Evolutionary conservation across 495 filamentous ascomycete genomes (phyloP), one percentile per base, ranked within the genome.

Genomic region (Penicillium chermesinum): DNA sequence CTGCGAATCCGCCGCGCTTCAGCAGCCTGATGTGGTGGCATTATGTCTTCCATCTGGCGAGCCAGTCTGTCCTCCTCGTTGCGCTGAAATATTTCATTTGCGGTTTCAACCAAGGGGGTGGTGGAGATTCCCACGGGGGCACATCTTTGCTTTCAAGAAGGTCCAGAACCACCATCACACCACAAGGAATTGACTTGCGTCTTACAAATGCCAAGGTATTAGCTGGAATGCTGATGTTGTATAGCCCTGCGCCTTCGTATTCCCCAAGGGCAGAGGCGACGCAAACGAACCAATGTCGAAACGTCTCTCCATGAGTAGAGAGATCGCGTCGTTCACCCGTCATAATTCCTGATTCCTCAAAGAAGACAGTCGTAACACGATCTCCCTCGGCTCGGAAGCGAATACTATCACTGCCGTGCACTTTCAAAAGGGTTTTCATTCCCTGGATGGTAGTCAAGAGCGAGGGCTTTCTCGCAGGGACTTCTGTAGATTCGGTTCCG

Each of bases 131-230:
- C 45, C 45, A 47, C 9, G 45, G 34, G 10, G 45, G 45, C 6
- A 47, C 45, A 7, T 47, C 39, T 0, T 47, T 36, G 30, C 39
- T 36, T 14, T 18, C 30, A n/a, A 47, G n/a, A 27, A 38, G 34
- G 19, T 22, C 45, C 13, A 47, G 45, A 14, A 47, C 35, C 7
- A 47, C 45, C 45, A 47, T 47, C 14, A 47, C 45, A 7, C 45
- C 45, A 12, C 45, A 47, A 9, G 45, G 45, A 20, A 47, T 38
- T 2, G 45, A 47, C 19, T 47, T 47, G 1, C 20, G 38, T 18
- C 17, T 16, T 17, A 19, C 17, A 19, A 40, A 40, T 18, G 38
- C 16, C 13, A 17, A 10, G 13, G 20, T 20, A 20, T 40, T 16
- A 17, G 10, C 13, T 40, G 38, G 38, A 40, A 40, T 40, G n/a